Conservation (phyloP, 192 early-diverging fungal genomes). For the Mortierella antarctica region DNA sequence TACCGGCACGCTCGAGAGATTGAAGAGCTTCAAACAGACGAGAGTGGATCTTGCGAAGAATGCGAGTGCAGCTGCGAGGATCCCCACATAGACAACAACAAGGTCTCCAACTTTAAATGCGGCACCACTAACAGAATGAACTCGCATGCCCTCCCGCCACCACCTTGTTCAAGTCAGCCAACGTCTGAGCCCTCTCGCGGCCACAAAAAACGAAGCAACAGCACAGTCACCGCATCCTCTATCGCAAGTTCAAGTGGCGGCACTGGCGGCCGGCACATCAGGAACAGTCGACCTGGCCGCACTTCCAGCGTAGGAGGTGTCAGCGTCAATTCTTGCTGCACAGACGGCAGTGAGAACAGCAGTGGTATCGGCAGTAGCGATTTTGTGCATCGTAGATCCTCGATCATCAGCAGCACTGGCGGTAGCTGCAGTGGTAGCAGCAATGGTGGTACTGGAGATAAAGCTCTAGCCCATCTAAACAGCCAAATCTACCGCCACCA, state of each 20-base stretch:
- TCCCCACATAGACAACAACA: background rate
- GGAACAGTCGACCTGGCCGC: conserved; percentile 11
- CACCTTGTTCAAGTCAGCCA: background rate
- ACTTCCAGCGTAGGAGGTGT: conserved; percentile 7
- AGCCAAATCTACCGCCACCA: conserved; percentile 41
- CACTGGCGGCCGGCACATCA: conserved; percentile 3
- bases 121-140: background rate
- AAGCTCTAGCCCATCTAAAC: background rate
- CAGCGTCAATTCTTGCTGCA: background rate
- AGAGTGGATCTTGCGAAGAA: conserved; percentile 28
- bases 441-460: background rate
- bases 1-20: too few species aligned
- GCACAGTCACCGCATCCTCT: conserved; percentile 18
- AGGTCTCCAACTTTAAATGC: background rate
- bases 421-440: background rate
- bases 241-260: background rate
- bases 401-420: background rate
- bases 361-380: too few species aligned
- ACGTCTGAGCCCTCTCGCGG: background rate
- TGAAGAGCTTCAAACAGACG: conserved; percentile 13
- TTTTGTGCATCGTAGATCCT: background rate
- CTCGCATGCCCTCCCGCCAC: background rate
- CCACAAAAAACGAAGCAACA: conserved; percentile 37
- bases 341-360: background rate
- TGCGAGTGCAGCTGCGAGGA: conserved; percentile 27